A percentile compares a stretch with the other conserved stretches of the same genome.
These are phyloP conservation scores for Noccaea caerulescens DNA, from an alignment of 345 rosid genomes.

Conservation along the genomic window DNA sequence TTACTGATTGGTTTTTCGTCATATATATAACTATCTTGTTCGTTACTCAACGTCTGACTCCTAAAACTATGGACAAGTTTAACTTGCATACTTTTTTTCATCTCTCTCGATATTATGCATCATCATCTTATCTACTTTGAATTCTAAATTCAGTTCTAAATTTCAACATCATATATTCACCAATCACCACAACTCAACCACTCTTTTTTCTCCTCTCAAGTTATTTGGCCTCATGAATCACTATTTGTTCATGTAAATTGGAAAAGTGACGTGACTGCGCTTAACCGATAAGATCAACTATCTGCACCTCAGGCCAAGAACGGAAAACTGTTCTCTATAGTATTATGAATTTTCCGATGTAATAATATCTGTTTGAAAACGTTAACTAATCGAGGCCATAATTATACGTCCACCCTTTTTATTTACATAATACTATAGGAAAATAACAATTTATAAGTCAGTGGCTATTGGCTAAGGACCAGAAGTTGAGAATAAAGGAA, in stretches of 20 bases:
- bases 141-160: too few species aligned
- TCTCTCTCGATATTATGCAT: too few species aligned
- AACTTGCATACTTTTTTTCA: constrained; percentile 2
- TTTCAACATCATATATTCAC: constrained; percentile 34
- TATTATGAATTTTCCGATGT: too few species aligned
- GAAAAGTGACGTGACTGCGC: background rate
- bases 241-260: background rate
- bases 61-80: constrained; percentile 28
- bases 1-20: constrained; percentile 20
- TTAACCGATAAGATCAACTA: constrained; percentile 19
- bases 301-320: background rate
- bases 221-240: too few species aligned
- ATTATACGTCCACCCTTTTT: constrained; percentile 16
- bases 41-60: constrained; percentile 14
- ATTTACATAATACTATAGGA: constrained; percentile 22
- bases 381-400: constrained; percentile 8
- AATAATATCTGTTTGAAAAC: too few species aligned
- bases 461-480: constrained; percentile 57
- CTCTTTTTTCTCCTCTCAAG: background rate
- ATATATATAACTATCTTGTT: constrained; percentile 32
- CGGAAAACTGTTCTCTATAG: constrained; percentile 10
- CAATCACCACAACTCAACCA: constrained; percentile 24
- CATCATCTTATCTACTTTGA: too few species aligned
- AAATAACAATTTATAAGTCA: too few species aligned
- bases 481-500: constrained; percentile 70